Evolutionary conservation across 2,329 filamentous ascomycete species (phyloP), one percentile per base, ranked within the genome.

Genomic region (Thielaviopsis euricoi): DNA sequence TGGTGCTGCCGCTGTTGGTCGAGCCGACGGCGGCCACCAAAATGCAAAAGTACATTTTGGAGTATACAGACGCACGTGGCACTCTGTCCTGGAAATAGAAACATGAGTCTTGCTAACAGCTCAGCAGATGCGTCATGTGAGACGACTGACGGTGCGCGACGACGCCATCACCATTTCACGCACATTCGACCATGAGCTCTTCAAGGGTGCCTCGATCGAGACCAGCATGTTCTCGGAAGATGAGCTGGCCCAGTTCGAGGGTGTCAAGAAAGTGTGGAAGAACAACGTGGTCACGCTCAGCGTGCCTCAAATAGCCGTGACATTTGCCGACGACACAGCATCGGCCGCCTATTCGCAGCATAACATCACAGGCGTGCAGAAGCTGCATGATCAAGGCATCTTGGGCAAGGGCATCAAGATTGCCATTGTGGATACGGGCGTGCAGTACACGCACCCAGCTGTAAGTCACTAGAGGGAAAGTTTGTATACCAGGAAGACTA

Each of bases 201-300:
- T 80, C 71, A 76, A 74, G 62, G 77, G 77, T 53, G 73, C 71
- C 1, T 79, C 77, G 1, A 73, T 80, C 60, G 71, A 76, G 63
- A 73, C 79, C 64, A 67, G 74, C 55, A 70, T 79, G 57, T 53
- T 71, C 46, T 65, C 71, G 19, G 70, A 68, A 26, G 72, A 74
- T 26, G 70, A 74, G 19, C 66, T 72, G 26, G 67, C 71, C 56
- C 22, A 37, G 5, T 71, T 71, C 1, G 65, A 66, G 7, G 67
- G 70, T 61, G 67, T 80, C 58, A 68, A 69, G 0, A 63, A 65
- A 5, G 65, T 76, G 54, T 67, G 73, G 0, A 71, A 68, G 40
- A 71, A 80, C 63, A 77, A 75, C 19, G 66, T 78, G 29, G 74
- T 73, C 25, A 64, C 66, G 56, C 62, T 63, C 56, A 66, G 65